Evolutionary conservation across 768 basidiomycete species (phyloP).

Genomic region (Russula ochroleuca): DNA sequence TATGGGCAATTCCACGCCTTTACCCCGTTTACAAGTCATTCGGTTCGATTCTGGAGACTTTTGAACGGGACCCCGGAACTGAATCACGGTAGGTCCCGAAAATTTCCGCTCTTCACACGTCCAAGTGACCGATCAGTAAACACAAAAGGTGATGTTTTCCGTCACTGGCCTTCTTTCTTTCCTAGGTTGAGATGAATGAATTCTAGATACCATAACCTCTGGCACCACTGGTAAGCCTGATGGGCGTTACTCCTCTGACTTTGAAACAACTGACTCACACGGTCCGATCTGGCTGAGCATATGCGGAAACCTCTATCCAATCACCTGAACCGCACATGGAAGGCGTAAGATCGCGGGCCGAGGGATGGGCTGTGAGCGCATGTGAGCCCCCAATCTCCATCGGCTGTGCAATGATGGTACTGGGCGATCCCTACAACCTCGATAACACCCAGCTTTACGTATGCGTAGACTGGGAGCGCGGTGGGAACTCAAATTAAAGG

Average conservation of each 20-base stretch:
- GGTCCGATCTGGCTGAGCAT: neutral
- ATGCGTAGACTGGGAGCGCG: too few species aligned
- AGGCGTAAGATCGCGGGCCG: conserved; percentile 4
- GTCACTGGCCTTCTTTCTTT: conserved; percentile 2
- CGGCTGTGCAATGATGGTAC: conserved; percentile 23
- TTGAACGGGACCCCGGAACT: conserved; percentile 4
- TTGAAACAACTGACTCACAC: conserved; percentile 8
- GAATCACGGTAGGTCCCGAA: conserved; percentile 6
- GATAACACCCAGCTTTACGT: too few species aligned
- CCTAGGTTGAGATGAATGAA: neutral
- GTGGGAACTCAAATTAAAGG: too few species aligned
- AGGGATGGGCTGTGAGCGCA: neutral
- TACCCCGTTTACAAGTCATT: conserved; percentile 15
- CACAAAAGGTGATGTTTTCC: conserved; percentile 7
- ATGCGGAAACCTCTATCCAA: neutral
- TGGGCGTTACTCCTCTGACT: neutral
- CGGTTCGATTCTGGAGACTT: conserved; percentile 5
- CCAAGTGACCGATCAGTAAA: conserved; percentile 9
- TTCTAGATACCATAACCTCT: conserved; percentile 8
- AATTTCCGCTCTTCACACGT: conserved; percentile 8
- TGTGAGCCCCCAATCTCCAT: neutral
- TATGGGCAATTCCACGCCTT: conserved; percentile 4
- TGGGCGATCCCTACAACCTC: conserved; percentile 30
- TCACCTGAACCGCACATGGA: conserved; percentile 1
- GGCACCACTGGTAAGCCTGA: conserved; percentile 18